These are phyloP conservation scores for Alternaria longipes DNA, from an alignment of 2,329 filamentous ascomycete genomes.

Conservation along the genomic window DNA sequence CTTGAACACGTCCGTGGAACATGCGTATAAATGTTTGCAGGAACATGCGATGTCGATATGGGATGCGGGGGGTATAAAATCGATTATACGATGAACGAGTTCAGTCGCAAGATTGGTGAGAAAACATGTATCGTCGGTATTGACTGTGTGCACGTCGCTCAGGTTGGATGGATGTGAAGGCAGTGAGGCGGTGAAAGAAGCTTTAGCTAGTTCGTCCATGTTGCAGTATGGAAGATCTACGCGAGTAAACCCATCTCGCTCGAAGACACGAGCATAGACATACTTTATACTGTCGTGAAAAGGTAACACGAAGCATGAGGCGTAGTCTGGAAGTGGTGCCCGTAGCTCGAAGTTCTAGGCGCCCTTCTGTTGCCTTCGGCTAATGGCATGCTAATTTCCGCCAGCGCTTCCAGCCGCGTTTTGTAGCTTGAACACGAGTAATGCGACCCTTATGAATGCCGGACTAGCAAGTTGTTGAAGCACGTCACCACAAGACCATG, in stretches of 20 bases:
- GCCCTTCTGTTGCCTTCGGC: conserved; percentile 5
- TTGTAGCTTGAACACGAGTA: neutral
- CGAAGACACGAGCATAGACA: neutral
- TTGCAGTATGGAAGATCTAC: no score
- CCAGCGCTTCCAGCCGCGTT: neutral
- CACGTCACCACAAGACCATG: neutral
- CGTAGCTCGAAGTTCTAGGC: neutral
- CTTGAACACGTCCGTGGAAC: conserved; percentile 14
- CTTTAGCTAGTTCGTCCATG: neutral
- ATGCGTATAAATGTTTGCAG: conserved; percentile 13
- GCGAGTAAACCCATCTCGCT: no score
- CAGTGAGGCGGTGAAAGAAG: neutral
- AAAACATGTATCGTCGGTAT: neutral
- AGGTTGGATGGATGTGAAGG: neutral
- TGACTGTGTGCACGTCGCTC: neutral
- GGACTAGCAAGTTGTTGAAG: neutral
- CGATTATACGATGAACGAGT: conserved; percentile 16
- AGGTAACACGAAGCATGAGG: conserved; percentile 4
- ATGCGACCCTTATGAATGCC: neutral
- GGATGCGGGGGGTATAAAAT: conserved; percentile 13
- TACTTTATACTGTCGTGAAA: neutral
- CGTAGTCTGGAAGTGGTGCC: neutral
- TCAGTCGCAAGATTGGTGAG: conserved; percentile 10
- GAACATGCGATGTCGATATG: conserved; percentile 23
- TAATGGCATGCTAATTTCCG: neutral